Conservation (phyloP, 176 grass and related monocot species). For the Oryza officinalis region DNA sequence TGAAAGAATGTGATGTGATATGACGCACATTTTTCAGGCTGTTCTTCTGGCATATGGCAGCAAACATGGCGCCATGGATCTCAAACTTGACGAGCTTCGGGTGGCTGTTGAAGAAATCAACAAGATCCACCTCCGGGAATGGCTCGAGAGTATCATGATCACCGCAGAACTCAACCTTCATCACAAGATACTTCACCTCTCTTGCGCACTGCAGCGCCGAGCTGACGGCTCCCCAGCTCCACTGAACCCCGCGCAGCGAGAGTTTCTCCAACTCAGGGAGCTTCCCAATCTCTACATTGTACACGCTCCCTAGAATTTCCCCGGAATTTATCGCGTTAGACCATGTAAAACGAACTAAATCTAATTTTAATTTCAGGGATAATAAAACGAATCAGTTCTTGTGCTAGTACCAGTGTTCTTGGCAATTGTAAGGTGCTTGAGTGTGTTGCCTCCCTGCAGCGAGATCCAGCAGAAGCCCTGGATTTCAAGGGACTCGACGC, state of each 20-base stretch:
- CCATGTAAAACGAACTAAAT: background rate
- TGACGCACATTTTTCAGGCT: slow-evolving; percentile 78
- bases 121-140: slow-evolving; percentile 87
- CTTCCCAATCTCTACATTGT: slow-evolving; percentile 62
- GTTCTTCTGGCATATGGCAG: slow-evolving; percentile 89
- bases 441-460: slow-evolving; percentile 48
- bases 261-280: slow-evolving; percentile 57
- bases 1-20: background rate
- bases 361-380: background rate
- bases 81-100: slow-evolving; percentile 78
- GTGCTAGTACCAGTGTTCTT: slow-evolving; percentile 59
- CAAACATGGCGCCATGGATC: slow-evolving; percentile 92
- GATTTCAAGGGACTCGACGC: slow-evolving; percentile 59
- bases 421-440: slow-evolving; percentile 62
- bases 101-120: slow-evolving; percentile 87
- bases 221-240: slow-evolving; percentile 80
- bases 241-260: slow-evolving; percentile 83
- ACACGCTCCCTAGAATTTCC: slow-evolving; percentile 46
- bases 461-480: slow-evolving; percentile 78
- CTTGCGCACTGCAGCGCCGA: slow-evolving; percentile 56
- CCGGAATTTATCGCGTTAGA: background rate
- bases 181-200: slow-evolving; percentile 75
- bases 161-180: slow-evolving; percentile 96
- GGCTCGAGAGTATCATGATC: slow-evolving; percentile 73
- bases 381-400: background rate